Evolutionary conservation across 2,329 filamentous ascomycete genomes (phyloP).

Genomic region (Hymenoscyphus salicellus): DNA sequence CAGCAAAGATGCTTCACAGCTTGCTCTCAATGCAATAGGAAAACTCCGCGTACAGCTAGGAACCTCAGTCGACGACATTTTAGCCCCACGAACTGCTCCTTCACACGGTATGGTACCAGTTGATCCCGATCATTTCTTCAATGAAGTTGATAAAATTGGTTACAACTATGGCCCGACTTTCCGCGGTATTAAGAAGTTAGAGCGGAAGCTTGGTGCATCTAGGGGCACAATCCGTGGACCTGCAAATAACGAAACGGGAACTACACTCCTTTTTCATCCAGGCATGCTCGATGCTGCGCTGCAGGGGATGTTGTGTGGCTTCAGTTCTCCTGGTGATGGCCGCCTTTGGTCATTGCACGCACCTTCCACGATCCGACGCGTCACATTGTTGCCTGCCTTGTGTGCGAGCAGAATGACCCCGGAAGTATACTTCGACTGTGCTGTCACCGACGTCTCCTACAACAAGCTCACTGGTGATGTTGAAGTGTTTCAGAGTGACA

Average conservation of each 20-base stretch:
- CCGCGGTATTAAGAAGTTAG: not conserved
- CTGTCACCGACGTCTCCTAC: not conserved
- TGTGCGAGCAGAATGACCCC: not conserved
- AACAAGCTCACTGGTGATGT: not conserved
- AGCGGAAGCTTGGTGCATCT: not conserved
- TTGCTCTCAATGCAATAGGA: constrained; percentile 6
- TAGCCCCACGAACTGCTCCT: not conserved
- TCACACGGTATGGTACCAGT: too few species aligned
- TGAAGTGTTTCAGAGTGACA: not conserved
- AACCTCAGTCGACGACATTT: not conserved
- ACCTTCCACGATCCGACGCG: constrained; percentile 3
- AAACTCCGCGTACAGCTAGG: not conserved
- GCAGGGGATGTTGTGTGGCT: constrained; percentile 45
- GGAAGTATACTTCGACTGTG: not conserved
- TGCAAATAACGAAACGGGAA: not conserved
- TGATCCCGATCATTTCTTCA: too few species aligned
- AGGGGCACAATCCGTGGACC: not conserved
- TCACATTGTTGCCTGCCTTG: not conserved
- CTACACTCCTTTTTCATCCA: constrained; percentile 44
- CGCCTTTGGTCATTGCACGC: constrained; percentile 18
- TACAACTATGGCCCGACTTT: constrained; percentile 6
- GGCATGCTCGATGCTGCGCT: constrained; percentile 55
- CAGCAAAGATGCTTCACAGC: constrained; percentile 34
- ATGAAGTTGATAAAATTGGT: not conserved
- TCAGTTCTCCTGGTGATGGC: constrained; percentile 17